Evolutionary conservation across 306 rosid genomes (phyloP).

Genomic region (Fragaria nilgerrensis): DNA sequence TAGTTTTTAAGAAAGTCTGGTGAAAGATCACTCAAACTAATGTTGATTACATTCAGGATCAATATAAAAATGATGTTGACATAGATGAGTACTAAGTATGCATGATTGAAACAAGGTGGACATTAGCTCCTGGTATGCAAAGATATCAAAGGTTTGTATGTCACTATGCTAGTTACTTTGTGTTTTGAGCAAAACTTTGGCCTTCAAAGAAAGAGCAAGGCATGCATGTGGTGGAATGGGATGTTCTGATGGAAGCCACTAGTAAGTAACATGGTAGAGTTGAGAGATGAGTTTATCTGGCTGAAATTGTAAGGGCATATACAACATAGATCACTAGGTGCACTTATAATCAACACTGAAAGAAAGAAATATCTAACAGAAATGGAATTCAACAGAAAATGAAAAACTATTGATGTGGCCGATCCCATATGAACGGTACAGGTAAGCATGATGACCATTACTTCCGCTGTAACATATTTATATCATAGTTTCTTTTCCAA

Average conservation of each 20-base stretch:
- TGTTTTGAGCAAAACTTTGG: neutral
- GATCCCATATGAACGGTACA: neutral
- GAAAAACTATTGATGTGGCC: neutral
- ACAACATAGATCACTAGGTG: neutral
- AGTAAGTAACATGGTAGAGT: neutral
- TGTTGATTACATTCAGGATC: neutral
- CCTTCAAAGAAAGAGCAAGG: neutral
- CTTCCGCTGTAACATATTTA: neutral
- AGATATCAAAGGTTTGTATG: neutral
- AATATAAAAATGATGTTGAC: neutral
- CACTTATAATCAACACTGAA: neutral
- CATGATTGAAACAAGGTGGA: neutral
- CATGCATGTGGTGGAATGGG: neutral
- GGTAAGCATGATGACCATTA: slow-evolving; percentile 2
- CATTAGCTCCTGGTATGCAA: neutral
- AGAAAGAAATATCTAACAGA: neutral
- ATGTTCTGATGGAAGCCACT: neutral
- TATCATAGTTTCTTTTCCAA: neutral
- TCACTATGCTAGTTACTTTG: neutral
- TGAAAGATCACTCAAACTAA: neutral
- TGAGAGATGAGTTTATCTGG: neutral
- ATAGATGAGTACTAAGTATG: neutral
- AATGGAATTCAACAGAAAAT: neutral
- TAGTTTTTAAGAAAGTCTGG: neutral
- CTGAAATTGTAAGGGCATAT: neutral